Evolutionary conservation across 2,329 filamentous ascomycete species (phyloP), one percentile per base, ranked within the genome.

Genomic region (Penicillium sp.): DNA sequence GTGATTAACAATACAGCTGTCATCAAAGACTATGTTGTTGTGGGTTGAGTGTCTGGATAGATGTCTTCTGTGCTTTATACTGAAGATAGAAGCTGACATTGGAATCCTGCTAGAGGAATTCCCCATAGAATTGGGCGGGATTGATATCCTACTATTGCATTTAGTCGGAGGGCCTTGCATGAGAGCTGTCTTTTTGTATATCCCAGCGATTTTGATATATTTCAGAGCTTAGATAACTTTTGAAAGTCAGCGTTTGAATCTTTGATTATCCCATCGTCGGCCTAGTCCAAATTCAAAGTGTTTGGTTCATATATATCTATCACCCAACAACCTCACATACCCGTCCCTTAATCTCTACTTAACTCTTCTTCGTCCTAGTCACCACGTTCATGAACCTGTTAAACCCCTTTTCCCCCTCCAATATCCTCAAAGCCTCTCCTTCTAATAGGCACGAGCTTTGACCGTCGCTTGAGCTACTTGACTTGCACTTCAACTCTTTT

Each of bases 1-100:
- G 67, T 84, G 9, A 50, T 66, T 9, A 75, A 80, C 58, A 80
- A 79, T 5, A 76, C 74, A 13, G 81, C 80, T 1, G 53, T 77
- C 21, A 70, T 83, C n/a, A 67, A 75, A 59, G 72, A 83, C 60
- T 83, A 75, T 54, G 73, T 81, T 48, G 67, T 83, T 16, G 65
- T 78, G 8, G 72, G 72, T 55, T 11, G 21, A 42, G 29, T 2
- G 11, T 14, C 13, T 33, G n/a, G 2, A 42, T 6, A 42, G 19
- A 42, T 23, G 9, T 19, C 5, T 19, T 11, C 1, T 4, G 31
- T 33, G 31, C 31, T 14, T 33, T 14, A 0, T 16, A 9, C 4
- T 37, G 33, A 37, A 13, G 7, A 37, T 9, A n/a, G 33, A 37
- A 37, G 33, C 33, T 8, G 16, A 37, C 14, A 8, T 16, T n/a